Conservation (phyloP, 2,329 filamentous ascomycete species). For the Fusarium pininemorale region DNA sequence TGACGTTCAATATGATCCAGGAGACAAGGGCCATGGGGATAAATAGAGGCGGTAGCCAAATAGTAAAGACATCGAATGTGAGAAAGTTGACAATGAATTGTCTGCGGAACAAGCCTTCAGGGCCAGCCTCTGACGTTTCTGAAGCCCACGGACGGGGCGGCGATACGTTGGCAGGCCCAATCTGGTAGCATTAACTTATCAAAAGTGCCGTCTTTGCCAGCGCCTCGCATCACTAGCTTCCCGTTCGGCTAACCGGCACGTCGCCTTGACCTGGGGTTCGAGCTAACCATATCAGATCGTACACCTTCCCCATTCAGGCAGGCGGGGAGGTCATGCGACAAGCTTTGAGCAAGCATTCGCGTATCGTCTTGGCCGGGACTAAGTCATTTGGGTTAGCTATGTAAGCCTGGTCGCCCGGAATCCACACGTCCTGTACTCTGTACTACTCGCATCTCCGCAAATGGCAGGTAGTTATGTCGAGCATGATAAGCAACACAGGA, state of each 20-base stretch:
- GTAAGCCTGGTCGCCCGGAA: not conserved
- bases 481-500: not conserved
- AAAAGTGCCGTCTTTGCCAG: too few relatives aligned
- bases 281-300: not conserved
- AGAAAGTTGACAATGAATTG: constrained; percentile 19
- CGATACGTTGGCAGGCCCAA: too few relatives aligned
- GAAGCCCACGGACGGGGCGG: too few relatives aligned
- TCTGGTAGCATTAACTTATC: too few relatives aligned
- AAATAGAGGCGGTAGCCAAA: constrained; percentile 34
- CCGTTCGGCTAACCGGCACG: not conserved
- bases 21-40: constrained; percentile 32
- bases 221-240: not conserved
- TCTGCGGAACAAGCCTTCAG: too few relatives aligned
- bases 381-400: not conserved
- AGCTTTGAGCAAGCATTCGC: not conserved
- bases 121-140: too few relatives aligned
- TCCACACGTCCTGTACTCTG: too few relatives aligned
- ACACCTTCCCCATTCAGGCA: not conserved
- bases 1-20: constrained; percentile 34
- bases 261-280: not conserved
- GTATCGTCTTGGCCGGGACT: not conserved
- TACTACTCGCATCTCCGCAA: not conserved
- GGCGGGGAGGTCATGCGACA: not conserved
- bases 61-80: constrained; percentile 33
- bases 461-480: not conserved